phyloP scores from a whole-genome alignment of 495 filamentous ascomycete species.

The Trichoderma erinaceum region DNA sequence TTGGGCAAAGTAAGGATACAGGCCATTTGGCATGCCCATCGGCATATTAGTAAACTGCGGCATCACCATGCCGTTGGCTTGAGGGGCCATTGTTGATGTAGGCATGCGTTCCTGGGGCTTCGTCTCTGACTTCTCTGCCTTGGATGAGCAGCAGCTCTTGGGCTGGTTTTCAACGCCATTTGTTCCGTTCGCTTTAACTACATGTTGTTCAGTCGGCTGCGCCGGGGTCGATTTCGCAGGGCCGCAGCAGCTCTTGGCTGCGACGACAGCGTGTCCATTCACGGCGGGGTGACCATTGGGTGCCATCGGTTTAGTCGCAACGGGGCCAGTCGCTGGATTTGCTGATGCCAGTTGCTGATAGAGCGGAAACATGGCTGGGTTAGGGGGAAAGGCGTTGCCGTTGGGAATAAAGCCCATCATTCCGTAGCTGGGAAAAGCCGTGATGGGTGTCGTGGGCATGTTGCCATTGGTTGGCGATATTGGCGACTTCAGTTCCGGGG shows the following conservation, averaged over 20 bases:
- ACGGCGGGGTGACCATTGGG: neutral
- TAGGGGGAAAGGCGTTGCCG: neutral
- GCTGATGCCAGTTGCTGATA: neutral
- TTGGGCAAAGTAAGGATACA: slow-evolving; percentile 14
- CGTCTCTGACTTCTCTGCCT: neutral
- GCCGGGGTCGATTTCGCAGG: neutral
- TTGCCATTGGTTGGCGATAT: neutral
- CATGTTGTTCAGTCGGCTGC: neutral
- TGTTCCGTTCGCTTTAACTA: neutral
- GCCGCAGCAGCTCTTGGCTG: slow-evolving; percentile 2
- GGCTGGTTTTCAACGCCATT: neutral
- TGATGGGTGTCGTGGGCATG: neutral
- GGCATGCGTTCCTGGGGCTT: neutral
- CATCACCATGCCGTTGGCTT: slow-evolving; percentile 10
- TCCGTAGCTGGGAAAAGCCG: neutral
- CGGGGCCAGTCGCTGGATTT: neutral
- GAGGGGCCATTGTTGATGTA: neutral
- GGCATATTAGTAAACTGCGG: neutral
- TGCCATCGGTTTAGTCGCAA: neutral
- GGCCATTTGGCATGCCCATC: slow-evolving; percentile 12
- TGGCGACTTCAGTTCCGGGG: neutral
- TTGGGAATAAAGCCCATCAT: slow-evolving; percentile 8
- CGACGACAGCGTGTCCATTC: neutral
- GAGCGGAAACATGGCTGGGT: neutral
- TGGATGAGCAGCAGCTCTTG: slow-evolving; percentile 14